Percentiles rank a stretch among this genome's conserved stretches.
phyloP scores from a whole-genome alignment of 805 yeast genomes.

The Metschnikowia noctiluminum region DNA sequence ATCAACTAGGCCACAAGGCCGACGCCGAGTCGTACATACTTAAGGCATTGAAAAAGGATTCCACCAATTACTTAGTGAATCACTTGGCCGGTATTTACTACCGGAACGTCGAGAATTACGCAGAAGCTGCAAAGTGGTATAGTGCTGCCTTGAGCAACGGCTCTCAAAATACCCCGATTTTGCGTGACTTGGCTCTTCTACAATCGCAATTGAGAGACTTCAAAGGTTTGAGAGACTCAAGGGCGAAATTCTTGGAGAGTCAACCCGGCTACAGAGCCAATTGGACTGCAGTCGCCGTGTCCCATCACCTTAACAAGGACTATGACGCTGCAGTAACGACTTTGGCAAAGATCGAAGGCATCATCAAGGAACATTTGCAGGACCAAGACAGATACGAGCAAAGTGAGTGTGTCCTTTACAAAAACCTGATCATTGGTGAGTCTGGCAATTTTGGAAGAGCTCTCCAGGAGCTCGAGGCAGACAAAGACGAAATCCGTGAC shows the following conservation, averaged over 20 bases:
- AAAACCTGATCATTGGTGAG: conserved; percentile 61
- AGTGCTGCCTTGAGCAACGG: conserved; percentile 73
- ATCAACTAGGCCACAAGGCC: conserved; percentile 51
- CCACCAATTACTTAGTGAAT: conserved; percentile 66
- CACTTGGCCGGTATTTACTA: conserved; percentile 86
- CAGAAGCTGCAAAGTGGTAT: conserved; percentile 77
- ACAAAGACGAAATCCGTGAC: conserved; percentile 52
- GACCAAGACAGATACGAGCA: conserved; percentile 71
- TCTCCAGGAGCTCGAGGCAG: conserved; percentile 51
- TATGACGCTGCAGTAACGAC: conserved; percentile 67
- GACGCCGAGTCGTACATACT: conserved; percentile 63
- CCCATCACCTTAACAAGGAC: conserved; percentile 74
- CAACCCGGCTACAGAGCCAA: conserved; percentile 83
- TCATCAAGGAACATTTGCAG: conserved; percentile 64
- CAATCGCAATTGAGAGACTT: conserved; percentile 80
- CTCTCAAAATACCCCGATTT: conserved; percentile 70
- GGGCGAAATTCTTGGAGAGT: conserved; percentile 65
- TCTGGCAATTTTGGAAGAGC: conserved; percentile 65
- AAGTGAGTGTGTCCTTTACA: conserved; percentile 75
- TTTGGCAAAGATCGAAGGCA: conserved; percentile 68
- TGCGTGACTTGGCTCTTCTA: conserved; percentile 76
- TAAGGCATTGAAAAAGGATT: conserved; percentile 59
- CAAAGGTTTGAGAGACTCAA: conserved; percentile 55
- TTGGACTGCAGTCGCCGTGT: conserved; percentile 86
- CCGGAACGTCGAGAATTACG: conserved; percentile 64